Conservation (phyloP, 345 rosid genomes). For the Ricinus communis region DNA sequence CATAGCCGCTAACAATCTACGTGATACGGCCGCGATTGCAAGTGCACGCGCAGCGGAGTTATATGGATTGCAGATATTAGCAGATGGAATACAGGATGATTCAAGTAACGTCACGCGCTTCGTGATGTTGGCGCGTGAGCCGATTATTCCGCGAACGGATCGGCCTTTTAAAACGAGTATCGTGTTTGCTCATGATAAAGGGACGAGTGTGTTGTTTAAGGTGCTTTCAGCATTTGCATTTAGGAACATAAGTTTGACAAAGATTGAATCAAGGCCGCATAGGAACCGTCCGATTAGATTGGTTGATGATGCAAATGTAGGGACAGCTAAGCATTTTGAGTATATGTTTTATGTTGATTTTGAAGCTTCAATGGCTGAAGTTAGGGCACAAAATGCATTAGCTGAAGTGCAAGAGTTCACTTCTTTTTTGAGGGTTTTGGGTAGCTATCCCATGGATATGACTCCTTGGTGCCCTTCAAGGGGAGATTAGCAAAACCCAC, state of each 20-base stretch:
- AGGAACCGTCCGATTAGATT: constrained; percentile 71
- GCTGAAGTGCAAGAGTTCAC: constrained; percentile 99
- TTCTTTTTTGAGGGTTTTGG: constrained; percentile 90
- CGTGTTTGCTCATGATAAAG: constrained; percentile 94
- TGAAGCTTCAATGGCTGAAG: constrained; percentile 96
- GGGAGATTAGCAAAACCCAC: constrained; percentile 25
- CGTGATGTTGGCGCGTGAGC: constrained; percentile 95
- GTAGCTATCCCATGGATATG: constrained; percentile 99
- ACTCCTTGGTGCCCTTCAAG: constrained; percentile 82
- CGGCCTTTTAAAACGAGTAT: constrained; percentile 96
- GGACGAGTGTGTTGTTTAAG: constrained; percentile 88
- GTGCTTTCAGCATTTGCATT: constrained; percentile 92
- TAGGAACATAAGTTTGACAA: constrained; percentile 80
- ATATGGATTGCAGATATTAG: constrained; percentile 72
- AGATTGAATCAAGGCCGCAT: constrained; percentile 95
- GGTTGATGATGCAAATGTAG: constrained; percentile 70
- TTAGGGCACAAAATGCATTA: constrained; percentile 91
- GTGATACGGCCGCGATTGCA: constrained; percentile 88
- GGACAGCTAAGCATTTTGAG: constrained; percentile 90
- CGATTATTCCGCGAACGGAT: constrained; percentile 88
- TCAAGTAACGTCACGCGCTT: constrained; percentile 90
- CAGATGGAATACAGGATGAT: constrained; percentile 91
- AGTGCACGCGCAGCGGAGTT: constrained; percentile 92
- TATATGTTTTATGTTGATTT: constrained; percentile 88
- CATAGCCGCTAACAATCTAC: constrained; percentile 64